These are phyloP conservation scores for Carex pumila DNA, from an alignment of 176 grass and related monocot species.

Conservation along the genomic window DNA sequence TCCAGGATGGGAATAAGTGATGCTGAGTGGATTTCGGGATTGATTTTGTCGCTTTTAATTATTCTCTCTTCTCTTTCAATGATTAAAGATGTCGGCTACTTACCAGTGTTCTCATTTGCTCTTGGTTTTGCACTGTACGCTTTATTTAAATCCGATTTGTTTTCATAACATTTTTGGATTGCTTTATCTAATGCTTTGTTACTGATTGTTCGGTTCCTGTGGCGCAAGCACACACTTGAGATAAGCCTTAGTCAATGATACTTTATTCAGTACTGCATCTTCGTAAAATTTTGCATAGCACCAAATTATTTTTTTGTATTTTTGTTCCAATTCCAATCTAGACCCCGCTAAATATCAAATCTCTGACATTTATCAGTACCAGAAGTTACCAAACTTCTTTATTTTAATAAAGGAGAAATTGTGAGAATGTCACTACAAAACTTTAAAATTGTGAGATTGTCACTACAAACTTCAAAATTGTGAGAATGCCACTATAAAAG, in stretches of 20 bases:
- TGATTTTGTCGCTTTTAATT: slow-evolving; percentile 20
- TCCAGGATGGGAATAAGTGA: not conserved
- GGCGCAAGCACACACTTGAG: not conserved
- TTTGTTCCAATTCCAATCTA: too few species aligned
- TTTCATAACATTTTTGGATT: not conserved
- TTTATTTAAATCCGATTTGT: slow-evolving; percentile 4
- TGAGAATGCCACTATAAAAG: too few species aligned
- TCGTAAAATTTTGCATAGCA: not conserved
- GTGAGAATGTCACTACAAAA: too few species aligned
- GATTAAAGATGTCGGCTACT: slow-evolving; percentile 31
- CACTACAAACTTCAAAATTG: too few species aligned
- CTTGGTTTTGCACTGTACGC: not conserved
- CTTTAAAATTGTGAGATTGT: too few species aligned
- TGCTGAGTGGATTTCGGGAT: slow-evolving; percentile 12
- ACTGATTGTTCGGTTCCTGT: not conserved
- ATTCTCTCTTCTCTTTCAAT: slow-evolving; percentile 17
- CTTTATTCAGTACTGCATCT: not conserved
- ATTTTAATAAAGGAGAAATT: too few species aligned
- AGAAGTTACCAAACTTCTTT: too few species aligned
- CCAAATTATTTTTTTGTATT: not conserved
- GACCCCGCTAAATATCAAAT: not conserved
- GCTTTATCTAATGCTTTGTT: not conserved
- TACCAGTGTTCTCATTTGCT: slow-evolving; percentile 14
- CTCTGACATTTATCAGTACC: too few species aligned
- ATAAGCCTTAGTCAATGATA: not conserved